phyloP scores from a whole-genome alignment of 2,329 filamentous ascomycete genomes.

The Alternaria incomplexa region DNA sequence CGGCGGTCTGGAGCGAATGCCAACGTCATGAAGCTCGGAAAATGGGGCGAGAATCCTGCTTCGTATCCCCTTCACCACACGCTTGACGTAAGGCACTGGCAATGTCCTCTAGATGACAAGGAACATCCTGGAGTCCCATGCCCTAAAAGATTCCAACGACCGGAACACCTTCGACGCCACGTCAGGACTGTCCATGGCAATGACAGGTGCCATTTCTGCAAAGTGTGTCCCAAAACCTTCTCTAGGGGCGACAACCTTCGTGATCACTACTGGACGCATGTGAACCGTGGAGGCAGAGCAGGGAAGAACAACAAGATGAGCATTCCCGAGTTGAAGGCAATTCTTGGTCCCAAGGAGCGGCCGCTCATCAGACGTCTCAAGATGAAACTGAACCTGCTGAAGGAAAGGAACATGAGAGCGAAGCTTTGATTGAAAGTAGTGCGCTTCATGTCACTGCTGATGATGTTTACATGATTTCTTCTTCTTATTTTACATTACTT shows the following conservation, averaged over 20 bases:
- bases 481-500: not conserved
- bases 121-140: slow-evolving; percentile 4
- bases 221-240: slow-evolving; percentile 22
- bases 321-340: slow-evolving; percentile 17
- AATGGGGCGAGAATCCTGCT: slow-evolving; percentile 9
- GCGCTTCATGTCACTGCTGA: not conserved
- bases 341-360: slow-evolving; percentile 25
- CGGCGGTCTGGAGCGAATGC: not conserved
- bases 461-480: not conserved
- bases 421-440: not conserved
- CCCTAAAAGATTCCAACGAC: slow-evolving; percentile 16
- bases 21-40: slow-evolving; percentile 17
- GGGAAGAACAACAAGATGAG: slow-evolving; percentile 28
- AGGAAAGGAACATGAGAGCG: not conserved
- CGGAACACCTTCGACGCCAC: slow-evolving; percentile 34
- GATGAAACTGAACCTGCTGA: slow-evolving; percentile 2
- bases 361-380: slow-evolving; percentile 20
- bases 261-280: slow-evolving; percentile 36
- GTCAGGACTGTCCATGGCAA: slow-evolving; percentile 22
- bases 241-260: slow-evolving; percentile 32
- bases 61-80: not conserved
- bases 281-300: slow-evolving; percentile 20
- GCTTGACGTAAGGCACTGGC: slow-evolving; percentile 12
- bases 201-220: slow-evolving; percentile 10
- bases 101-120: slow-evolving; percentile 3